phyloP scores from a whole-genome alignment of 73 alveolate species.

The Blepharisma stoltei region DNA sequence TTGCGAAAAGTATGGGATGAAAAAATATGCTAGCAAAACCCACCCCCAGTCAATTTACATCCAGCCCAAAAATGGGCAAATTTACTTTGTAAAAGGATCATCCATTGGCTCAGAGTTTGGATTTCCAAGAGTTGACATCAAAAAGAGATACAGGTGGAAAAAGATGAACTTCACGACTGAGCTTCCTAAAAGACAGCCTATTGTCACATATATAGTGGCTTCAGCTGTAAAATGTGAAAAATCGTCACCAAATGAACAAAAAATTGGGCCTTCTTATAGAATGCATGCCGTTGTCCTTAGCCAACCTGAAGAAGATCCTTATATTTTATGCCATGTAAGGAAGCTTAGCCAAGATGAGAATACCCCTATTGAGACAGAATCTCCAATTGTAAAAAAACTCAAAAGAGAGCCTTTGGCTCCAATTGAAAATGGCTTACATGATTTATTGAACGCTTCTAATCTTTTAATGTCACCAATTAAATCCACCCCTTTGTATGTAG shows the following conservation, averaged over 20 bases:
- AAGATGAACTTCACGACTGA: slow-evolving; percentile 74
- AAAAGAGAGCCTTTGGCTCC: slow-evolving; percentile 23
- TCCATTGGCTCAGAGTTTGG: slow-evolving; percentile 67
- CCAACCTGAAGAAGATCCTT: background rate
- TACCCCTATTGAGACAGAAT: background rate
- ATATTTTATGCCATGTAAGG: slow-evolving; percentile 17
- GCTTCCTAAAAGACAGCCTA: slow-evolving; percentile 62
- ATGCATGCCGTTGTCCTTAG: slow-evolving; percentile 68
- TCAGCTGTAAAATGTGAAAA: slow-evolving; percentile 65
- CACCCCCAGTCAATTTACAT: slow-evolving; percentile 59
- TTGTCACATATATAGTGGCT: slow-evolving; percentile 63
- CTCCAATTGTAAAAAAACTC: background rate
- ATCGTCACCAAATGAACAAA: slow-evolving; percentile 52
- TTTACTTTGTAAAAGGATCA: slow-evolving; percentile 62
- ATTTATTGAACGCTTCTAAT: slow-evolving; percentile 16
- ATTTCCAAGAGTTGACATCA: slow-evolving; percentile 55
- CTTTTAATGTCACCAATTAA: slow-evolving; percentile 1
- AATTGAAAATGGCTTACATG: background rate
- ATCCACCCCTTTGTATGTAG: background rate
- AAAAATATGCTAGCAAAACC: slow-evolving; percentile 37
- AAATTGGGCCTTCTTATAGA: slow-evolving; percentile 53
- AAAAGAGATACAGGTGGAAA: slow-evolving; percentile 64
- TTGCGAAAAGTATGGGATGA: slow-evolving; percentile 35
- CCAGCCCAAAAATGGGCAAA: slow-evolving; percentile 56
- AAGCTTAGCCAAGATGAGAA: background rate